Evolutionary conservation across 441 rosid genomes (phyloP).

Genomic region (Pelargonium citronellum): DNA sequence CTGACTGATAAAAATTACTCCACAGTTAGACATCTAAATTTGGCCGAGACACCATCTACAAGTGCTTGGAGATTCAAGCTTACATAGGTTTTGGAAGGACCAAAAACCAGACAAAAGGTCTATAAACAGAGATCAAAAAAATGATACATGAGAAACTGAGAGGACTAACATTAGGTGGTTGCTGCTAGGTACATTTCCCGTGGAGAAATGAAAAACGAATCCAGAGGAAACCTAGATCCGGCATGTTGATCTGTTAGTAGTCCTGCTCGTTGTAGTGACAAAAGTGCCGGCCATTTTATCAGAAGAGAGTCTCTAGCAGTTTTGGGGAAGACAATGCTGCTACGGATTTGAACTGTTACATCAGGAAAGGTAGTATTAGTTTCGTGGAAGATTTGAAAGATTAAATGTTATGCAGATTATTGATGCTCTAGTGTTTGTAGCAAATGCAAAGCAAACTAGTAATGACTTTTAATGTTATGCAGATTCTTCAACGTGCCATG

Average conservation of each 20-base stretch:
- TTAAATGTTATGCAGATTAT: no score
- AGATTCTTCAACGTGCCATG: no score
- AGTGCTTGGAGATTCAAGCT: not conserved
- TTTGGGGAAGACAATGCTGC: not conserved
- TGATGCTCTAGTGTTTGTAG: no score
- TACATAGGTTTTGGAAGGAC: conserved; percentile 5
- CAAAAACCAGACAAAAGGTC: conserved; percentile 1
- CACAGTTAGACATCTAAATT: conserved; percentile 1
- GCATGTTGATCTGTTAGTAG: not conserved
- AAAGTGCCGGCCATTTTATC: not conserved
- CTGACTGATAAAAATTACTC: not conserved
- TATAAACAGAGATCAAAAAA: conserved; percentile 1
- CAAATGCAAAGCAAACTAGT: no score
- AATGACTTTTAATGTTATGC: no score
- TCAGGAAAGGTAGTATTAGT: no score
- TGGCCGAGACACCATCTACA: conserved; percentile 1
- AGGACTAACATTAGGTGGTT: no score
- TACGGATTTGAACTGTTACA: not conserved
- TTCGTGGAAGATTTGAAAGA: no score
- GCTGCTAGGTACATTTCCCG: no score
- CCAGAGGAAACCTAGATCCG: no score
- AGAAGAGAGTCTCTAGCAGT: conserved; percentile 6
- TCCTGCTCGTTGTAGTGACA: no score
- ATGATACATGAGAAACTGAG: not conserved
- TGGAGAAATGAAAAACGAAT: no score